A percentile compares a stretch with the other conserved stretches of the same genome.
These are phyloP conservation scores for Aeminium ludgeri DNA, from an alignment of 495 filamentous ascomycete species.

Conservation along the genomic window DNA sequence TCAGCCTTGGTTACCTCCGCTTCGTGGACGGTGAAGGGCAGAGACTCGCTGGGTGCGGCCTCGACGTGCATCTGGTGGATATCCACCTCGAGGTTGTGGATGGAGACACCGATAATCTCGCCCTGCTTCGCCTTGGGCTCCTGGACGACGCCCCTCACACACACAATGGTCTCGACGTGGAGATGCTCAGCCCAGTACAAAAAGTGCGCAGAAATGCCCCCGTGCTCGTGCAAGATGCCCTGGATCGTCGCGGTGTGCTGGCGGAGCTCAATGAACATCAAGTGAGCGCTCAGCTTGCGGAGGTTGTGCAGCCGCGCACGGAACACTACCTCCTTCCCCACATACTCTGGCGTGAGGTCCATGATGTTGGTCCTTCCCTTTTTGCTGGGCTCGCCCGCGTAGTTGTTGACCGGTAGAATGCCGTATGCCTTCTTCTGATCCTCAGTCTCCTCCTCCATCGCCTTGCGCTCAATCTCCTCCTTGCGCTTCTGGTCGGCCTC, in stretches of 20 bases:
- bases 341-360: conserved; percentile 22
- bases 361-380: conserved; percentile 26
- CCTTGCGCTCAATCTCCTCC: conserved; percentile 22
- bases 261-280: conserved; percentile 79
- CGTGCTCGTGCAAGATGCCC: conserved; percentile 50
- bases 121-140: conserved; percentile 33
- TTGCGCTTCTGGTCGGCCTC: conserved; percentile 18
- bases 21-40: conserved; percentile 49
- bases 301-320: conserved; percentile 77
- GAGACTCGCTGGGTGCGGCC: conserved; percentile 36
- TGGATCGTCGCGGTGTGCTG: conserved; percentile 71
- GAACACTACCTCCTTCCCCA: conserved; percentile 62
- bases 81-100: conserved; percentile 26
- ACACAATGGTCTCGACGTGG: conserved; percentile 47
- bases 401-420: conserved; percentile 24
- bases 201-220: conserved; percentile 39
- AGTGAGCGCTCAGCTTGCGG: conserved; percentile 74
- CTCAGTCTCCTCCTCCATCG: conserved; percentile 21
- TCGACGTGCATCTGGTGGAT: conserved; percentile 37
- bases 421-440: conserved; percentile 24
- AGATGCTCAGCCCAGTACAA: conserved; percentile 54
- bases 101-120: conserved; percentile 30
- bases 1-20: conserved; percentile 34
- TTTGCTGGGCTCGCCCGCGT: conserved; percentile 24
- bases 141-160: conserved; percentile 29